phyloP scores from a whole-genome alignment of 805 yeast genomes.

The Martiniozyma abietophila region DNA sequence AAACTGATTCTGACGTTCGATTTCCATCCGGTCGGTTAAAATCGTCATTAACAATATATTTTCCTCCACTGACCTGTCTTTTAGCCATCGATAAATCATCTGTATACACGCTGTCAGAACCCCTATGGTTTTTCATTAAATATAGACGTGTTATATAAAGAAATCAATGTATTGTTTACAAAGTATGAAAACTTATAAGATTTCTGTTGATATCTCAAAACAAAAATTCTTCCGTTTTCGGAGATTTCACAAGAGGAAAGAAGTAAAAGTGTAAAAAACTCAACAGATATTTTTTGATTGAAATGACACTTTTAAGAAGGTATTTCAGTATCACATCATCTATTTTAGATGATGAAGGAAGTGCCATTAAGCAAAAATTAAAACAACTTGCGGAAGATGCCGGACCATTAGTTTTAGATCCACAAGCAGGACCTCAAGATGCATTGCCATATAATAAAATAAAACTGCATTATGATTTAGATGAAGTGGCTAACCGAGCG shows the following conservation, averaged over 20 bases:
- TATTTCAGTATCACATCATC: neutral
- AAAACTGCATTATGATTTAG: slow-evolving; percentile 19
- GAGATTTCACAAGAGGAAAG: no score
- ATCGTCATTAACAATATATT: slow-evolving; percentile 9
- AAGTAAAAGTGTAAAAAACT: neutral
- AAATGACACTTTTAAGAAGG: neutral
- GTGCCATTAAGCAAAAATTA: slow-evolving; percentile 28
- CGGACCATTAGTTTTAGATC: slow-evolving; percentile 26
- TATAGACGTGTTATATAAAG: neutral
- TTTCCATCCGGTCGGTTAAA: slow-evolving; percentile 6
- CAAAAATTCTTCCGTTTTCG: neutral
- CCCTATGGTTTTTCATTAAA: no score
- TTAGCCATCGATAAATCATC: slow-evolving; percentile 15
- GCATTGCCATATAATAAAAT: slow-evolving; percentile 17
- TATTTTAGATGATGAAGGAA: slow-evolving; percentile 7
- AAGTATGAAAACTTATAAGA: neutral
- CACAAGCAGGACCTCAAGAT: slow-evolving; percentile 26
- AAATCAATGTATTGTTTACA: neutral
- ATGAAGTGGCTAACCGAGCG: slow-evolving; percentile 19
- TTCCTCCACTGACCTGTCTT: slow-evolving; percentile 1
- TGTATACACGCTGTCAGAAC: slow-evolving; percentile 16
- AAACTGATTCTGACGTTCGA: no score
- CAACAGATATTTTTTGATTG: neutral
- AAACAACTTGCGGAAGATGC: slow-evolving; percentile 37
- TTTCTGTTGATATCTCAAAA: neutral